Base-by-base conservation (phyloP, 2,329 filamentous ascomycete species). In the Albifimbria verrucaria region DNA sequence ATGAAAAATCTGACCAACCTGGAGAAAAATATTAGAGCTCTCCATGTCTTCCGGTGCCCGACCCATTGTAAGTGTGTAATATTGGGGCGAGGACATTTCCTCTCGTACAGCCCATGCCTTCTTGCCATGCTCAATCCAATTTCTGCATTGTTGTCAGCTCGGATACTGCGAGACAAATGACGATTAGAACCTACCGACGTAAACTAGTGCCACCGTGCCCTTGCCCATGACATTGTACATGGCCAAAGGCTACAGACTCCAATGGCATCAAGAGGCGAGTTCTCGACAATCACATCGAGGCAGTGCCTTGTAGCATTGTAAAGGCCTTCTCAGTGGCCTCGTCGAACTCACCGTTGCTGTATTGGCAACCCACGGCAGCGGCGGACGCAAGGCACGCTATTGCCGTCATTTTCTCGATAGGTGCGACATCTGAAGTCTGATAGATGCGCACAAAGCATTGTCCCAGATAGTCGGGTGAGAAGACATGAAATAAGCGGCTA, bases 171-270 rank as follows among this genome's bases (percentile, higher is more conserved):
- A 15, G 32, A 15, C 32, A 39, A 6, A 6, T 39, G 18, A 12
- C 26, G 15, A 12, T 12, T 17, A 15, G 32, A 6, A 39, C 32
- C 15, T 39, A 53, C 51, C 49, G 28, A 53, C 48, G n/a, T 55
- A 57, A n/a, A 44, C 50, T 4, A 54, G 32, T 4, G 55, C 44
- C 23, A 55, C 51, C 7, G 50, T 55, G 25, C 48, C 51, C 39
- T 55, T 57, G 23, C 52, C 52, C 51, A 57, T 52, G 32, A 53
- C 52, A 25, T 57, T 57, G 20, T 52, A 57, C 51, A 53, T 48
- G 7, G 53, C 51, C 20, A 57, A 20, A 57, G 36, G 3, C 49
- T 48, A 24, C 53, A 57, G 10, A 50, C 46, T 22, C 55, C 55
- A 20, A 55, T 52, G 7, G 55, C 47, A 15, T 55, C 50, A n/a